phyloP scores from a whole-genome alignment of 208 protist species.

The Trypanosomatidae sp. region DNA sequence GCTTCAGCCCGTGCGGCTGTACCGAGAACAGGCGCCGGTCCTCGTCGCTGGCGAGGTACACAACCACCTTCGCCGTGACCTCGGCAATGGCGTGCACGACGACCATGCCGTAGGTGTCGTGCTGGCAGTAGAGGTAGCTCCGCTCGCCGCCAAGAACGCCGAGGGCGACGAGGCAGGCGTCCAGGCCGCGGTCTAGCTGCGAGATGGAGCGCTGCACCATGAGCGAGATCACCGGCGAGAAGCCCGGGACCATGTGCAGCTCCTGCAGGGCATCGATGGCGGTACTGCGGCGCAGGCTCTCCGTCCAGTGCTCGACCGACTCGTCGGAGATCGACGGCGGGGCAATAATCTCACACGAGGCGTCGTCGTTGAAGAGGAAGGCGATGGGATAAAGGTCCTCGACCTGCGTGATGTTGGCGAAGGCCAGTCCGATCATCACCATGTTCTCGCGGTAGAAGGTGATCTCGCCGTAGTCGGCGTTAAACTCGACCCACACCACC shows the following conservation, averaged over 20 bases:
- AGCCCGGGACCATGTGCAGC: slow-evolving; percentile 71
- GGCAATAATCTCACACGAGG: slow-evolving; percentile 79
- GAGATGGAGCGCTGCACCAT: slow-evolving; percentile 69
- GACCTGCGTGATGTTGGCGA: slow-evolving; percentile 69
- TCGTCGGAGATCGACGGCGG: slow-evolving; percentile 53
- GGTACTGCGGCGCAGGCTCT: slow-evolving; percentile 60
- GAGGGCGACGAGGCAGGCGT: slow-evolving; percentile 73
- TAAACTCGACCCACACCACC: slow-evolving; percentile 88
- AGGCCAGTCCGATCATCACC: slow-evolving; percentile 82
- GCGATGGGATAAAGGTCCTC: slow-evolving; percentile 88
- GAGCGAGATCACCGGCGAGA: slow-evolving; percentile 57
- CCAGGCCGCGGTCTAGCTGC: slow-evolving; percentile 58
- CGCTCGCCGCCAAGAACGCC: slow-evolving; percentile 83
- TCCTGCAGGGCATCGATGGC: slow-evolving; percentile 77
- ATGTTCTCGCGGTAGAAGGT: slow-evolving; percentile 89
- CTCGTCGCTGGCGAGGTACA: slow-evolving; percentile 74
- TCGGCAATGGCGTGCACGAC: slow-evolving; percentile 76
- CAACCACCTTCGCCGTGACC: slow-evolving; percentile 59
- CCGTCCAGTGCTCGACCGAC: slow-evolving; percentile 49
- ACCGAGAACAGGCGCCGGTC: slow-evolving; percentile 73
- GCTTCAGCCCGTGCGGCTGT: slow-evolving; percentile 56
- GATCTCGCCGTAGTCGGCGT: slow-evolving; percentile 84
- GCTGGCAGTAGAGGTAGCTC: slow-evolving; percentile 79
- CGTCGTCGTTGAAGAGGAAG: slow-evolving; percentile 90
- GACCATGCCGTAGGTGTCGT: slow-evolving; percentile 83